Conservation (phyloP, 1,284 basidiomycete genomes). For the Ceratobasidium sp. region DNA sequence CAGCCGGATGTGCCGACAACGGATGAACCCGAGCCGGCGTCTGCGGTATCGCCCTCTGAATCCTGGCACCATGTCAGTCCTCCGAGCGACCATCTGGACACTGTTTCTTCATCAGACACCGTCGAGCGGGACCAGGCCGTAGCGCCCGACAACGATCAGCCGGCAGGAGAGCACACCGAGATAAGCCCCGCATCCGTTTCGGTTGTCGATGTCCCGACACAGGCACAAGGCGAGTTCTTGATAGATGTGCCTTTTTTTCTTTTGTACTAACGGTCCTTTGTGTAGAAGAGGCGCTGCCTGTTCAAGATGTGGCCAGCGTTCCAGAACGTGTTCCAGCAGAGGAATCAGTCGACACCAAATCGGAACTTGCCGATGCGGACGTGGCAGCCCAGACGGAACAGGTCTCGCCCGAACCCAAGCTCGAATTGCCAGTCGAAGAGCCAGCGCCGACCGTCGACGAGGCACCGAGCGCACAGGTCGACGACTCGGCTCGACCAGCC, state of each 20-base stretch:
- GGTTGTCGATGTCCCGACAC: neutral
- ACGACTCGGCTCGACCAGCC: neutral
- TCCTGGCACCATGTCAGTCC: neutral
- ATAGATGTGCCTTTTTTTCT: neutral
- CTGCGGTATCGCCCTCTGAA: neutral
- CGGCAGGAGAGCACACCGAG: neutral
- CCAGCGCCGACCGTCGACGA: neutral
- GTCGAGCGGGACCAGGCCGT: neutral
- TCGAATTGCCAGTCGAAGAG: neutral
- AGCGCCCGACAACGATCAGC: neutral
- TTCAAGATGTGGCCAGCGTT: neutral
- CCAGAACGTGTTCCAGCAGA: neutral
- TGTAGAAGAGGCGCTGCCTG: neutral
- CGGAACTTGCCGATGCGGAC: neutral
- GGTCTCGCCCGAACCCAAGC: neutral
- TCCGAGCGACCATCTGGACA: neutral
- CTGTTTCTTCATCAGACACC: neutral
- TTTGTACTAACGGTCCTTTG: neutral
- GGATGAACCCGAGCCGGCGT: neutral
- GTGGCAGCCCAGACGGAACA: neutral
- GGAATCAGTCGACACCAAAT: neutral
- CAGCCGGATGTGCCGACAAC: neutral
- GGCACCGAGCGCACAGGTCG: neutral
- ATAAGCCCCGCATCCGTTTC: neutral
- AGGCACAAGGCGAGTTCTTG: neutral